Percentiles rank a stretch among this genome's conserved stretches.
These are phyloP conservation scores for Macrotyloma uniflorum DNA, from an alignment of 306 rosid species.

Conservation along the genomic window DNA sequence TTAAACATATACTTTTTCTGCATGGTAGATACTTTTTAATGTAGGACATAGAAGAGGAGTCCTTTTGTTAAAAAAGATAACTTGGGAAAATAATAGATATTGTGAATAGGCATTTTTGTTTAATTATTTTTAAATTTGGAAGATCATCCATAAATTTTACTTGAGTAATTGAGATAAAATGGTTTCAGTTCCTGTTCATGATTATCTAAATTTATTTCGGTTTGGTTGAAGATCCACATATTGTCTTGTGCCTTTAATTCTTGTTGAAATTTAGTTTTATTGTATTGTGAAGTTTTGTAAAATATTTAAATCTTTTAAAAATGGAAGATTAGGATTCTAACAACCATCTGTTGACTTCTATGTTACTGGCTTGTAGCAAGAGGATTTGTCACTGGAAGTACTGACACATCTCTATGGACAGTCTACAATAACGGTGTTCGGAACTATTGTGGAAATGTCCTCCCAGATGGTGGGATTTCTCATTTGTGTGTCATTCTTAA, in stretches of 20 bases:
- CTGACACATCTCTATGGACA: slow-evolving; percentile 95
- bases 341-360: slow-evolving; percentile 24
- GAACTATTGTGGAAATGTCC: slow-evolving; percentile 83
- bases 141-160: neutral
- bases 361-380: slow-evolving; percentile 60
- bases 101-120: slow-evolving; percentile 3
- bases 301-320: slow-evolving; percentile 7
- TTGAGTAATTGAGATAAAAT: neutral
- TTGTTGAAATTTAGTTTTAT: slow-evolving; percentile 1
- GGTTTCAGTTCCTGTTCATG: neutral
- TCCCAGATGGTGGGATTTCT: slow-evolving; percentile 69
- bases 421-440: slow-evolving; percentile 80
- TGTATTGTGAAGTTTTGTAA: neutral
- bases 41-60: slow-evolving; percentile 3
- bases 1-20: neutral
- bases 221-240: neutral
- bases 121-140: slow-evolving; percentile 24
- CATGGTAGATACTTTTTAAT: neutral
- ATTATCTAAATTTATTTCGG: neutral
- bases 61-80: neutral
- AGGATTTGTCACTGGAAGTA: slow-evolving; percentile 98
- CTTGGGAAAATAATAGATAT: neutral
- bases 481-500: slow-evolving; percentile 6
- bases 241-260: slow-evolving; percentile 4
- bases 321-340: slow-evolving; percentile 19